phyloP scores from a whole-genome alignment of 495 filamentous ascomycete species.

The Tetracladium setigerum region DNA sequence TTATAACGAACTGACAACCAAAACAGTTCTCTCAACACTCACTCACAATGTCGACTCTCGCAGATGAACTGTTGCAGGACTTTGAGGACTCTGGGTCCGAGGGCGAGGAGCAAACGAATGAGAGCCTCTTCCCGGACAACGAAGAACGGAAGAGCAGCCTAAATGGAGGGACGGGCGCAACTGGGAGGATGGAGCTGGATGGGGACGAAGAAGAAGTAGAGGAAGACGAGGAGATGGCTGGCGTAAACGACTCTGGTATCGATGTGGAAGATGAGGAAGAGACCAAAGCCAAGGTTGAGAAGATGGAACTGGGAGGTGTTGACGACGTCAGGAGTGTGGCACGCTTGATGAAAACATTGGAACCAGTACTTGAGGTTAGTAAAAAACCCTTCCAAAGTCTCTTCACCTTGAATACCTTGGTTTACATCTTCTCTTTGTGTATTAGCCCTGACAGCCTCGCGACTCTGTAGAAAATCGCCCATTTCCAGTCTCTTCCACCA shows the following conservation, averaged over 20 bases:
- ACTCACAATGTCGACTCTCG: conserved; percentile 62
- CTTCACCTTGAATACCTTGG: conserved; percentile 18
- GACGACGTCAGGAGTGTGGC: conserved; percentile 71
- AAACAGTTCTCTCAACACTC: not conserved
- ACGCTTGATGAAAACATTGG: conserved; percentile 65
- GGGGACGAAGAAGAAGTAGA: conserved; percentile 39
- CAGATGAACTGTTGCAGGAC: conserved; percentile 79
- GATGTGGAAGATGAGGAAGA: conserved; percentile 59
- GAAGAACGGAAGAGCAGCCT: conserved; percentile 18
- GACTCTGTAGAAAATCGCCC: conserved; percentile 60
- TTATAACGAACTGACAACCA: not conserved
- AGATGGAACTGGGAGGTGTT: conserved; percentile 64
- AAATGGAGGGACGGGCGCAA: conserved; percentile 18
- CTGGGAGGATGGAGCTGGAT: conserved; percentile 36
- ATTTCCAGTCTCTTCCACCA: conserved; percentile 64
- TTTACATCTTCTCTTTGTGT: conserved; percentile 26
- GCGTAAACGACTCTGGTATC: conserved; percentile 26
- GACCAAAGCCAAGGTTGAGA: conserved; percentile 65
- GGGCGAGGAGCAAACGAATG: conserved; percentile 44
- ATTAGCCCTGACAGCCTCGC: conserved; percentile 48
- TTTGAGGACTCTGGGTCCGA: conserved; percentile 72
- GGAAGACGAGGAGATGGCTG: conserved; percentile 49
- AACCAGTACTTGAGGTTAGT: conserved; percentile 73
- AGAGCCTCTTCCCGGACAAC: conserved; percentile 32
- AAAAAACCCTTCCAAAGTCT: too few relatives aligned